Conservation (phyloP, 2,329 filamentous ascomycete genomes). For the Exophiala viscosa region DNA sequence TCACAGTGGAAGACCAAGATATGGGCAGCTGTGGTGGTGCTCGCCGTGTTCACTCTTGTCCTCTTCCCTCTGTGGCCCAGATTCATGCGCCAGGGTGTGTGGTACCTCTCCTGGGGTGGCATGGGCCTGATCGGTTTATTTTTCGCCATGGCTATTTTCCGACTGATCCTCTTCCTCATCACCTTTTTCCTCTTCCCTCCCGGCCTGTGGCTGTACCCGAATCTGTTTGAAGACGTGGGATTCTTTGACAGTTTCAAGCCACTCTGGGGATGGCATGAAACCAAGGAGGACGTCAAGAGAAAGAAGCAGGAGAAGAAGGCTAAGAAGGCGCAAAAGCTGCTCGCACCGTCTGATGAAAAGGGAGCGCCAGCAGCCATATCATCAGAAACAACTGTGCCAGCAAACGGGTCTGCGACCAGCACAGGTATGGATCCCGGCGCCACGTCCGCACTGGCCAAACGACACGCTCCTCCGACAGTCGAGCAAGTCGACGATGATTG, state of each 20-base stretch:
- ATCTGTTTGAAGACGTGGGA: constrained; percentile 96
- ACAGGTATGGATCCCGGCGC: constrained; percentile 35
- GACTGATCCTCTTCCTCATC: constrained; percentile 87
- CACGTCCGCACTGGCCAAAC: constrained; percentile 28
- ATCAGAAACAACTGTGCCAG: constrained; percentile 22
- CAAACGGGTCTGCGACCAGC: constrained; percentile 18
- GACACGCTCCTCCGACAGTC: constrained; percentile 28
- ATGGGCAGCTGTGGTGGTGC: constrained; percentile 78
- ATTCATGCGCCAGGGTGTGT: constrained; percentile 84
- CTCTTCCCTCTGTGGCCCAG: constrained; percentile 96
- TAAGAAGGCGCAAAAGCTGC: constrained; percentile 27
- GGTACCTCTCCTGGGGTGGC: constrained; percentile 95
- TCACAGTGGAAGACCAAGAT: constrained; percentile 91
- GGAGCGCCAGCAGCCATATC: constrained; percentile 20
- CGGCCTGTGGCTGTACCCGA: constrained; percentile 96
- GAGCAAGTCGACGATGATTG: constrained; percentile 29
- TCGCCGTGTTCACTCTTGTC: constrained; percentile 80
- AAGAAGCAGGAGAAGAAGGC: constrained; percentile 39
- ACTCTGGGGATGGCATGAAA: constrained; percentile 94
- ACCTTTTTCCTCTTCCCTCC: constrained; percentile 82
- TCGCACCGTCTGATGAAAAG: constrained; percentile 7
- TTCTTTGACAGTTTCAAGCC: constrained; percentile 97
- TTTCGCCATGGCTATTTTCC: constrained; percentile 96
- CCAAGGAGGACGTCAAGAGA: constrained; percentile 56
- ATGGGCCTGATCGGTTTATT: constrained; percentile 85